These are phyloP conservation scores for Primulina tabacum DNA, from an alignment of 257 asterid species.

Conservation along the genomic window DNA sequence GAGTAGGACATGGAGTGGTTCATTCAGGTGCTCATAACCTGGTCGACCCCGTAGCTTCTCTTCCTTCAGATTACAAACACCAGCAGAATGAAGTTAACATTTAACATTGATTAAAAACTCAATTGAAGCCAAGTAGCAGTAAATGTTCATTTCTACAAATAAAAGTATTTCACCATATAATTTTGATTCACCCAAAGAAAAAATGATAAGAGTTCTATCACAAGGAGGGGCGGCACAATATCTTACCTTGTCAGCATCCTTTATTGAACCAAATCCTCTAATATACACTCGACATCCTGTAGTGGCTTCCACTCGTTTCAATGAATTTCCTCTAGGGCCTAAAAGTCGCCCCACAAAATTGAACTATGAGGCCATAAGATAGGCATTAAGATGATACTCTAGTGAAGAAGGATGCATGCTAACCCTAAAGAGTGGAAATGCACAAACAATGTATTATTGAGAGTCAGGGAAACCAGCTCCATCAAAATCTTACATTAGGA, in stretches of 20 bases:
- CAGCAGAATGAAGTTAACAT: background rate
- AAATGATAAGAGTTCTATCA: background rate
- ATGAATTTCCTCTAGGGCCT: constrained; percentile 97
- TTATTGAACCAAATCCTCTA: constrained; percentile 95
- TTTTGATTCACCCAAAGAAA: background rate
- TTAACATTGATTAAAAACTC: background rate
- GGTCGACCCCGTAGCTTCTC: constrained; percentile 88
- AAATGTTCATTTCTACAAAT: background rate
- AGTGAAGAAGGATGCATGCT: constrained; percentile 1
- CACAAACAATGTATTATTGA: background rate
- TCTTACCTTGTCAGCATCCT: constrained; percentile 91
- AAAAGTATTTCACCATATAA: background rate
- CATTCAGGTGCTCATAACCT: constrained; percentile 93
- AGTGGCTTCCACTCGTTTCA: constrained; percentile 92
- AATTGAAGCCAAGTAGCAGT: background rate
- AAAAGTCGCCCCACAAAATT: constrained; percentile 96
- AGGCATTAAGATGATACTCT: constrained; percentile 1
- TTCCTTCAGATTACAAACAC: constrained; percentile 50
- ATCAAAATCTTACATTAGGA: constrained; percentile 64
- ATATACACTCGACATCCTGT: constrained; percentile 97
- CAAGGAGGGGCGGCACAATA: background rate
- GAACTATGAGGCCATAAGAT: constrained; percentile 48
- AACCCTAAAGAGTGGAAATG: constrained; percentile 8
- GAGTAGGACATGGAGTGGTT: constrained; percentile 79
- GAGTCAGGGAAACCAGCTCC: constrained; percentile 2